Evolutionary conservation across 805 yeast genomes (phyloP), one percentile per base, ranked within the genome.

Genomic region (Cyberlindnera bimundalis): DNA sequence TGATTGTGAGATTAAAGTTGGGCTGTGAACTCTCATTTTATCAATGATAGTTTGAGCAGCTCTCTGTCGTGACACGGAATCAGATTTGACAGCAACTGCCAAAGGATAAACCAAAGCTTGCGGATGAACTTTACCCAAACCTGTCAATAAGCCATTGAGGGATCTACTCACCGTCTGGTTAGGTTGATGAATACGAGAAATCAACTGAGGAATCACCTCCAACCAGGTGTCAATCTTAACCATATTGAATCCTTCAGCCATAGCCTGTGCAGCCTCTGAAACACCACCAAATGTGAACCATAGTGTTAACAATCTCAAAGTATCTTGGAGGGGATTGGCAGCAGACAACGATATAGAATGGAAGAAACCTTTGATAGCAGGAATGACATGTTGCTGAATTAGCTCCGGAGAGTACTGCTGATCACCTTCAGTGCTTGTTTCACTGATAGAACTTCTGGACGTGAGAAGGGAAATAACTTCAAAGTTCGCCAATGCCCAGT

Each of bases 271-370:
- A 3, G 96, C 96, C 44, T 89, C 96, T 0, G 87, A 79, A 30
- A 85, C 73, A 23, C 97, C 97, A 59, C 99, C 99, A 66, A 85
- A 93, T 21, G 86, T 85, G 65, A 93, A 89, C 99, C 99, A 93
- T 29, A 93, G 69, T 0, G 98, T 91, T 43, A 95, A 68, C 46
- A 93, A 70, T 50, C 99, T 76, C 40, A 93, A 67, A 1, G 95
- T 90, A 61, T 93, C 99, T 59, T 95, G 99, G 12, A 93, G 66
- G 1, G 97, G 91, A 50, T 85, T 87, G 0, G 95, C 76, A 40
- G 76, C 80, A 0, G 97, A 89, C 35, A 93, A 66, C 0, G 96
- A 80, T 52, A 95, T 90, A 0, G 98, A 89, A 55, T 87, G 91
- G 75, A 95, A 93, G 59, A 93, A 93, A 0, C 99, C 99, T 51